phyloP scores from a whole-genome alignment of 306 rosid genomes.

The Elaeagnus macrophylla region DNA sequence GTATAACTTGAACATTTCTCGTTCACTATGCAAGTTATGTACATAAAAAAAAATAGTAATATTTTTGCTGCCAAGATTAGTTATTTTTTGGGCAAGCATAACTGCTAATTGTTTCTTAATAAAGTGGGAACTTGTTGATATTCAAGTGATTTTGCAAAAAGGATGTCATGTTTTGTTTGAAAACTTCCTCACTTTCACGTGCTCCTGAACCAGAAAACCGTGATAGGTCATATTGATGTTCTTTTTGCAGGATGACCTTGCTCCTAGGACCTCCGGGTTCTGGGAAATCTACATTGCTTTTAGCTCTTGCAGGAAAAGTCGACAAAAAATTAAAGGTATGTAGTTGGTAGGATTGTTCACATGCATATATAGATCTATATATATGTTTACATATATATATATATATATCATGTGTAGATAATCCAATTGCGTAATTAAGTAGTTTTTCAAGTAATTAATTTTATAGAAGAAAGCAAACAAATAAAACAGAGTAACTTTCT shows the following conservation, averaged over 20 bases:
- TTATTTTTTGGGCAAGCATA: too few relatives aligned
- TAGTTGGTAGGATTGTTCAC: constrained; percentile 17
- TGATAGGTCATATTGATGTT: not conserved
- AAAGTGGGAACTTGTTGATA: not conserved
- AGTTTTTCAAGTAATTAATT: too few relatives aligned
- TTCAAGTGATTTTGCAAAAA: not conserved
- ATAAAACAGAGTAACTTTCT: too few relatives aligned
- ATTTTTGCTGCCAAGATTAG: too few relatives aligned
- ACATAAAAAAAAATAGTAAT: too few relatives aligned
- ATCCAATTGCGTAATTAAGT: too few relatives aligned
- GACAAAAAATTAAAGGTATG: constrained; percentile 50
- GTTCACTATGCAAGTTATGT: too few relatives aligned
- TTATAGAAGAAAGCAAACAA: too few relatives aligned
- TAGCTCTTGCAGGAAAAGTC: constrained; percentile 79
- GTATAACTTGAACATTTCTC: too few relatives aligned
- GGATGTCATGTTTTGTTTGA: not conserved
- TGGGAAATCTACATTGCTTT: constrained; percentile 70
- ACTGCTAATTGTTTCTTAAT: too few relatives aligned
- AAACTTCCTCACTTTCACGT: constrained; percentile 31
- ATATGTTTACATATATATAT: too few relatives aligned
- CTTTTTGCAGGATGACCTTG: constrained; percentile 74
- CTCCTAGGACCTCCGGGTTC: constrained; percentile 85
- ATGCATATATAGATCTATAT: not conserved
- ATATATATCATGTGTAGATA: too few relatives aligned
- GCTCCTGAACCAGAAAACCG: constrained; percentile 17